Evolutionary conservation across 169 alveolate species (phyloP), one percentile per base, ranked within the genome.

Genomic region (Plasmodium vinckei): DNA sequence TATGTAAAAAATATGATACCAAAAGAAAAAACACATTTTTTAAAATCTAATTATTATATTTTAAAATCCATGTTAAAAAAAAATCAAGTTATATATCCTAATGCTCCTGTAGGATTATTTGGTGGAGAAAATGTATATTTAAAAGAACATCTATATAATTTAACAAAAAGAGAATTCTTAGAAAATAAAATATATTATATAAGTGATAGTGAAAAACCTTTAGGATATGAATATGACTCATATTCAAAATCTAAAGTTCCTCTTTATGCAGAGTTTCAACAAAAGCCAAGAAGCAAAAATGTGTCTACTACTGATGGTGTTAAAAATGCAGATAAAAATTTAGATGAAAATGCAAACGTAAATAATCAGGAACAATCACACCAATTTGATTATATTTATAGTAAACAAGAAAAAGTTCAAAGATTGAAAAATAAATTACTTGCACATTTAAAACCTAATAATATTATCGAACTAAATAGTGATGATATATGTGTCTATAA

Each of bases 1-100:
- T 67, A 53, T 47, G 60, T 79, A 7, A 64, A 71, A 9, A 79
- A 79, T 65, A 79, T 67, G 79, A 79, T 79, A 67, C 89, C 89
- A 4, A 79, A 60, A 17, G 89, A 79, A 60, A 79, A 67, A 79
- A 46, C 72, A 0, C 84, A 79, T 49, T 79, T 79, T 15, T 5
- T 56, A 9, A 79, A 79, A 27, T 79, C 89, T 2, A 67, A 61
- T 44, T 79, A 79, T 42, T 79, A 79, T 42, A 79, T 67, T 17
- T 21, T 79, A 53, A 67, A 47, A 54, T 79, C 89, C 1, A 67
- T 79, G 82, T 12, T 79, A 70, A 79, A 67, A 59, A 79, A 67
- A 27, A 79, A 79, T 19, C 89, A 79, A 70, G 82, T 79, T 46
- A 79, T 79, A 33, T 67, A 79, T 56, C 89, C 89, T 25, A 79